phyloP scores from a whole-genome alignment of 495 filamentous ascomycete genomes.

The Durotheca rogersii region DNA sequence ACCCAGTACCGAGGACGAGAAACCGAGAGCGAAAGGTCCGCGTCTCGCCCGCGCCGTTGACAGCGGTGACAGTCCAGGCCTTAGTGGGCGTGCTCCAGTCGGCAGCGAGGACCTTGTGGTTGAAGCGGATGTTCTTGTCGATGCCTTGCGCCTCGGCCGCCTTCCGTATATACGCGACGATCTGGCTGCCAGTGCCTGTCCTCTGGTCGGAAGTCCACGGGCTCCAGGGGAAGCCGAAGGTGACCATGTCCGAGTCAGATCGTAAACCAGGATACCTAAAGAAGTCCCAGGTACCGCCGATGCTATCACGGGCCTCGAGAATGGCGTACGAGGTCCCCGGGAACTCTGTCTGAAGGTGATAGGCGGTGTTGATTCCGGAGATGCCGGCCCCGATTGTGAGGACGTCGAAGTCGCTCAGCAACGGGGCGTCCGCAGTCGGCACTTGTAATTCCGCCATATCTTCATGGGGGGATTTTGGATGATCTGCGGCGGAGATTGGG shows the following conservation, averaged over 20 bases:
- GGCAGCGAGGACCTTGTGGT: constrained; percentile 55
- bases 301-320: constrained; percentile 58
- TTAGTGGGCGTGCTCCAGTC: constrained; percentile 62
- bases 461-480: background rate
- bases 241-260: constrained; percentile 65
- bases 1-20: constrained; percentile 63
- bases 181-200: constrained; percentile 59
- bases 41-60: constrained; percentile 39
- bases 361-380: constrained; percentile 73
- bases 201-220: constrained; percentile 60
- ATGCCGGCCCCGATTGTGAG: constrained; percentile 73
- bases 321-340: constrained; percentile 59
- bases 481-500: no score
- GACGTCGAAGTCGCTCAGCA: constrained; percentile 50
- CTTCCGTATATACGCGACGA: constrained; percentile 64
- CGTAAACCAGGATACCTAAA: constrained; percentile 72
- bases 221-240: constrained; percentile 61
- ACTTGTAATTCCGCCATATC: background rate
- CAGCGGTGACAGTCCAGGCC: constrained; percentile 60
- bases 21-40: constrained; percentile 55
- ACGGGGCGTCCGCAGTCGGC: background rate
- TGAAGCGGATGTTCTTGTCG: constrained; percentile 60
- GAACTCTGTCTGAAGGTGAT: constrained; percentile 61
- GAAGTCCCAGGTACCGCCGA: constrained; percentile 76
- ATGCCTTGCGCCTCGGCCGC: constrained; percentile 61